phyloP scores from a whole-genome alignment of 345 rosid genomes.

The Eucalyptus camaldulensis region DNA sequence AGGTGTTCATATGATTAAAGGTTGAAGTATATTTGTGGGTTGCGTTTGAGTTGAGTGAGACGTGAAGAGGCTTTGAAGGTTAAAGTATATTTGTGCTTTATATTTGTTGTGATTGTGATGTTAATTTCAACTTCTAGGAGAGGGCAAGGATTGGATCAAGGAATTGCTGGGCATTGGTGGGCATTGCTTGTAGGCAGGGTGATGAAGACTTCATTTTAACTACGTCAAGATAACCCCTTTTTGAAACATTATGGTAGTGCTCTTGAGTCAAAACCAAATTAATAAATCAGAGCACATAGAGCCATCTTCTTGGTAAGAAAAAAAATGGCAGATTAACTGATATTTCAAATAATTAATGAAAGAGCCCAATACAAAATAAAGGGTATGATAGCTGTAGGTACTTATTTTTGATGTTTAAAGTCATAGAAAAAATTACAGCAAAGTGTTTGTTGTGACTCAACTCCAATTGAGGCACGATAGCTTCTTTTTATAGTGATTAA shows the following conservation, averaged over 20 bases:
- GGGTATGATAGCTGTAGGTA: no score
- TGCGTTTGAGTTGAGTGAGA: no score
- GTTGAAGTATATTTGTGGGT: no score
- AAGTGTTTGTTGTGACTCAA: background rate
- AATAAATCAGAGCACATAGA: background rate
- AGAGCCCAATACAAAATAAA: background rate
- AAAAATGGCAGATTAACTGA: background rate
- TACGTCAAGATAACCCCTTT: background rate
- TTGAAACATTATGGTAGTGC: background rate
- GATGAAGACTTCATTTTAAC: background rate
- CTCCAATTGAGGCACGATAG: background rate
- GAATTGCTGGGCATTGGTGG: no score
- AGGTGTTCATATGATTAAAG: no score
- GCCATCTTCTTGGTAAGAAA: no score
- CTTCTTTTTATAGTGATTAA: no score
- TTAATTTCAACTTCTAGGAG: background rate
- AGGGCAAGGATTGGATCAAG: no score
- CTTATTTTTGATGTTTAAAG: background rate
- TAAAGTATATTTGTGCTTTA: background rate
- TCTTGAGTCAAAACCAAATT: background rate
- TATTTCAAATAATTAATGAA: background rate
- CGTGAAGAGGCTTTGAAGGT: no score
- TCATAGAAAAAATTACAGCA: no score
- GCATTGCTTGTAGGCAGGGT: no score
- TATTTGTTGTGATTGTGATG: background rate